Evolutionary conservation across 1,284 basidiomycete genomes (phyloP), one percentile per base, ranked within the genome.

Genomic region (Malassezia slooffiae): DNA sequence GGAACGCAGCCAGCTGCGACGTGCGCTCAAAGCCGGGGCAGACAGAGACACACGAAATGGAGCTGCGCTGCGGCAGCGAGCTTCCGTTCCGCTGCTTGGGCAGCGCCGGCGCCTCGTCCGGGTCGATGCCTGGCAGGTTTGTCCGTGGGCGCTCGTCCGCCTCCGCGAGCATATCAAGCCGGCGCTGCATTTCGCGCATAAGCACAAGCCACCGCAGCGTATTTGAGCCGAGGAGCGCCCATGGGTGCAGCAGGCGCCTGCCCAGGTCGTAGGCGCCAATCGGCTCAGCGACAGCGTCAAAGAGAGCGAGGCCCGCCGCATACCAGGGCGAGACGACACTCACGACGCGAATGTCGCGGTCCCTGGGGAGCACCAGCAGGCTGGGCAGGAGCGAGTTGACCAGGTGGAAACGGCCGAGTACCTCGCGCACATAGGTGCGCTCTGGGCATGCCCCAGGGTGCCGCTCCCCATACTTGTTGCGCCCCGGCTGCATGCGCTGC

Each of bases 21-120:
- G 31, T 11, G 6, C 62, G 36, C 36, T 67, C 61, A 39, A 65
- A 67, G 19, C 63, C 63, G n/a, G 59, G 49, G 33, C 58, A 62
- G n/a, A 67, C 58, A 21, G 52, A 47, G 42, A 67, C 30, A 12
- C 55, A 43, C 4, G 43, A 46, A n/a, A 67, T 57, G 37, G 64
- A 62, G 29, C 52, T 55, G n/a, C 31, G 40, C n/a, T 28, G 39
- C 19, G 13, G 24, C 37, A 4, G 12, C 17, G 4, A 20, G 17
- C 26, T 5, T 22, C 2, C 17, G 16, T 5, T 11, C 10, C 10
- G 34, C 12, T 15, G 24, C 22, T 41, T 44, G 35, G 34, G 33
- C 5, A 41, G 26, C 15, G 49, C 19, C 12, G 33, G 12, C 23
- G 38, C 30, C 3, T 47, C 34, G 0, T 45, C 17, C 5, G 42